Evolutionary conservation across 345 rosid genomes (phyloP).

Genomic region (Odontarrhena argentea): DNA sequence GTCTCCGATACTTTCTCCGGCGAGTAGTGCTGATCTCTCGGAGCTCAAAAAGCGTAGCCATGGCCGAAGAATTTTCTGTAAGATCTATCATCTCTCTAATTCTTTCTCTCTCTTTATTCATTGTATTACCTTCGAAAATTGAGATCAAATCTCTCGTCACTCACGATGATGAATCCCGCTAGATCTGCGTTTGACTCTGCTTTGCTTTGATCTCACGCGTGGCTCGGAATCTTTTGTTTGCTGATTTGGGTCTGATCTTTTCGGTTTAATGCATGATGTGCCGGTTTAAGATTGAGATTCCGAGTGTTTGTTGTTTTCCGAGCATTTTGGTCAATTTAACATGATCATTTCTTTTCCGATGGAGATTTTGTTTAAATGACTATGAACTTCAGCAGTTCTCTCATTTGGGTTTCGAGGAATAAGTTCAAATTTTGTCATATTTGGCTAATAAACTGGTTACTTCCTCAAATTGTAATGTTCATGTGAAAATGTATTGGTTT

Average conservation of each 20-base stretch:
- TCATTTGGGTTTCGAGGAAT: conserved; percentile 1
- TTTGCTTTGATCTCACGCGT: background rate
- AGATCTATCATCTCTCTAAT: background rate
- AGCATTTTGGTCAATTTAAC: conserved; percentile 6
- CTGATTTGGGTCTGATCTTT: conserved; percentile 20
- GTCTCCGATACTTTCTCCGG: conserved; percentile 23
- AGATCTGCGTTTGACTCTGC: conserved; percentile 33
- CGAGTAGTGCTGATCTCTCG: conserved; percentile 26
- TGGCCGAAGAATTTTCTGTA: conserved; percentile 44
- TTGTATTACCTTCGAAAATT: conserved; percentile 6
- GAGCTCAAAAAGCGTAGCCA: conserved; percentile 25
- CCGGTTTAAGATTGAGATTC: conserved; percentile 21
- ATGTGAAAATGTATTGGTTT: conserved; percentile 6
- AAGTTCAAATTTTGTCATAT: background rate
- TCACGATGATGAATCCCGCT: conserved; percentile 27
- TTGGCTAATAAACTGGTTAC: background rate
- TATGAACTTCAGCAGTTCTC: conserved; percentile 22
- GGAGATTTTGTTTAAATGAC: background rate
- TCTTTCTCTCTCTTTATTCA: background rate
- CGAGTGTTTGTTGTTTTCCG: too few relatives aligned
- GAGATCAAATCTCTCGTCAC: conserved; percentile 12
- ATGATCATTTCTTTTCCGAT: background rate
- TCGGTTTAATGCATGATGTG: too few relatives aligned
- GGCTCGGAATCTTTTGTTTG: background rate
- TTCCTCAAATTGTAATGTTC: too few relatives aligned